Evolutionary conservation across 2,329 filamentous ascomycete genomes (phyloP).

Genomic region (Epichloe brachyelytri): DNA sequence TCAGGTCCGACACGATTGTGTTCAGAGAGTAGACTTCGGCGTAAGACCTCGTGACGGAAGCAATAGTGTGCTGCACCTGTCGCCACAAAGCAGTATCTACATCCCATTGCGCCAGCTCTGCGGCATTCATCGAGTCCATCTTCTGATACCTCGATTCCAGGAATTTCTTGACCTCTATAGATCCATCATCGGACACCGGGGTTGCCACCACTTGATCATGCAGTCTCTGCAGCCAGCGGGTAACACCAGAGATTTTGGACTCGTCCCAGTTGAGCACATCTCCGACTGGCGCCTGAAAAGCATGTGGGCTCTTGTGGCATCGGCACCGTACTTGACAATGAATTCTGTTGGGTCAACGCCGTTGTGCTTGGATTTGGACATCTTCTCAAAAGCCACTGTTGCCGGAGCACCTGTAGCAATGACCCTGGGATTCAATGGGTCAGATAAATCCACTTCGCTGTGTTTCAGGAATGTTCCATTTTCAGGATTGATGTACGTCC

Average conservation of each 20-base stretch:
- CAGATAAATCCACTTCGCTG: conserved; percentile 55
- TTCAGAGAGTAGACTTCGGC: conserved; percentile 65
- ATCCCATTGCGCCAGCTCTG: conserved; percentile 28
- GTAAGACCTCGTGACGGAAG: conserved; percentile 54
- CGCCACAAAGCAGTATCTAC: conserved; percentile 45
- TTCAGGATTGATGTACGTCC: conserved; percentile 62
- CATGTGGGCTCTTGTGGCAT: conserved; percentile 75
- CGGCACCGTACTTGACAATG: conserved; percentile 64
- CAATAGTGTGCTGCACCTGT: conserved; percentile 53
- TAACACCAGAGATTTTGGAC: conserved; percentile 65
- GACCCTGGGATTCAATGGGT: conserved; percentile 45
- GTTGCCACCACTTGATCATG: conserved; percentile 38
- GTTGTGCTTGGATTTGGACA: conserved; percentile 93
- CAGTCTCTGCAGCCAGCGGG: conserved; percentile 64
- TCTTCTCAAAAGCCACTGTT: conserved; percentile 67
- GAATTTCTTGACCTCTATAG: conserved; percentile 18
- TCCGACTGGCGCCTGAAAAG: conserved; percentile 71
- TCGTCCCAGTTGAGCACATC: conserved; percentile 86
- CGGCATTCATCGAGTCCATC: conserved; percentile 17
- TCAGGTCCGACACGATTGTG: conserved; percentile 72
- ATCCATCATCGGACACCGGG: conserved; percentile 7
- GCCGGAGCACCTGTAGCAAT: conserved; percentile 44
- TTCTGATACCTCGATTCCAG: conserved; percentile 22
- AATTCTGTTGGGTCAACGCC: conserved; percentile 69
- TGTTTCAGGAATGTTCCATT: conserved; percentile 68